Percentiles rank a stretch among this genome's conserved stretches.
These are phyloP conservation scores for Starmerella gropengiesseri DNA, from an alignment of 805 yeast genomes.

Conservation along the genomic window DNA sequence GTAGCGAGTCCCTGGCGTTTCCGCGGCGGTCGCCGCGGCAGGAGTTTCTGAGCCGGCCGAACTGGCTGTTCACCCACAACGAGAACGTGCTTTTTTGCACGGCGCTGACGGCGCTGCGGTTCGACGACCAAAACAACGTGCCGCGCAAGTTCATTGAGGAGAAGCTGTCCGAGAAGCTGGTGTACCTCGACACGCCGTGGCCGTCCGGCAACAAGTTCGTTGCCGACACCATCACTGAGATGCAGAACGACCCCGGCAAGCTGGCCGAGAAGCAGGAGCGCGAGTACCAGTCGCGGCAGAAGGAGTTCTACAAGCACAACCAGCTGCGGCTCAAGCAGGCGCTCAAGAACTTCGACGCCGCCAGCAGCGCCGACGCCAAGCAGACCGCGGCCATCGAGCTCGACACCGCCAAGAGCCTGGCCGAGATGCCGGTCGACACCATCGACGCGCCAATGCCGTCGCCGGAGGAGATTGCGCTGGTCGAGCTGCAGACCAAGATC, in stretches of 20 bases:
- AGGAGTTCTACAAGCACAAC: constrained; percentile 13
- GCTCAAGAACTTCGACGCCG: constrained; percentile 6
- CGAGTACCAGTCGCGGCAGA: constrained; percentile 14
- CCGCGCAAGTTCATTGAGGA: constrained; percentile 23
- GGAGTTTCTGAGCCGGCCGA: constrained; percentile 21
- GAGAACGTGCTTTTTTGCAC: constrained; percentile 21
- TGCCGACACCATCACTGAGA: constrained; percentile 11
- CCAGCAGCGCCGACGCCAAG: constrained; percentile 4
- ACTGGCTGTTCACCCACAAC: constrained; percentile 20
- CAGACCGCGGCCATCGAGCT: constrained; percentile 5
- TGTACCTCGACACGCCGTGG: constrained; percentile 18
- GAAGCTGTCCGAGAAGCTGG: constrained; percentile 18
- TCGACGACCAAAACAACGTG: constrained; percentile 20
- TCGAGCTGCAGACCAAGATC: constrained; percentile 21
- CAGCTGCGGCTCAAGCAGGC: constrained; percentile 11
- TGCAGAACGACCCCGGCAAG: constrained; percentile 9
- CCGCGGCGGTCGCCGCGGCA: constrained; percentile 8
- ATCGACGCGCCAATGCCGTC: constrained; percentile 15
- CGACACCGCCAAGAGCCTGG: constrained; percentile 13
- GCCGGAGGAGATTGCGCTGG: constrained; percentile 18
- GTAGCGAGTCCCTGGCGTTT: not conserved
- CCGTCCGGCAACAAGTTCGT: constrained; percentile 19
- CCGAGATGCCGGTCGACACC: constrained; percentile 12
- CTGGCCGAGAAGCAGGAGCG: constrained; percentile 11
- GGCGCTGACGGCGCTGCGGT: constrained; percentile 16